Evolutionary conservation across 257 asterid species (phyloP), one percentile per base, ranked within the genome.

Genomic region (Gardenia jasminoides): DNA sequence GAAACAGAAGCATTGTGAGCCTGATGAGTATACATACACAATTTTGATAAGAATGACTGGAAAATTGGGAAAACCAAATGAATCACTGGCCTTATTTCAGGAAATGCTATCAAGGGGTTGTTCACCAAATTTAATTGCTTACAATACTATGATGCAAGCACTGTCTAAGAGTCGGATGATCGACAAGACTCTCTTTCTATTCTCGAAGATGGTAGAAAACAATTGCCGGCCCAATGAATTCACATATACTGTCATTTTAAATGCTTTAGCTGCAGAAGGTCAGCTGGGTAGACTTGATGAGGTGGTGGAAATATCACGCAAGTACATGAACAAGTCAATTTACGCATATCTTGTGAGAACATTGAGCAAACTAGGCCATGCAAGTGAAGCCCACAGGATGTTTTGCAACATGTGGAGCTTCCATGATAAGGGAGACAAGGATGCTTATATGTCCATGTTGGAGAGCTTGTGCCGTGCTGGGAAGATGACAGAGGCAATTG

Each of bases 371-470:
- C 74, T 93, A 72, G 99, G 99, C 30, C 93, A 93, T 78, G 90
- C 97, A 33, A 84, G 79, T 68, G 98, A 95, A 92, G 98, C 99
- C 74, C 99, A 95, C 83, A 85, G 97, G 87, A 84, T 95, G 47
- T 95, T 95, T 82, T 90, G 98, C 80, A 88, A 86, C 80, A 93
- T 95, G 99, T 95, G 98, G 99, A 85, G 71, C 76, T 95, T 93
- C 87, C 97, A 93, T 74, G 93, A 91, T 79, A 83, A 83, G 86
- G 99, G 99, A 75, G 99, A 95, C 76, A 88, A 95, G 79, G 93
- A 87, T 86, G 98, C 98, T 12, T 95, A 80, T 85, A 61, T 87
- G 30, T 90, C 98, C 70, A 91, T 95, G 97, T 79, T 95, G 78
- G 97, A 91, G 89, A 90, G 93, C 67, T 90, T 95, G 82, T 95